Conservation (phyloP, 1,284 basidiomycete species). For the Prillingera fragicola region DNA sequence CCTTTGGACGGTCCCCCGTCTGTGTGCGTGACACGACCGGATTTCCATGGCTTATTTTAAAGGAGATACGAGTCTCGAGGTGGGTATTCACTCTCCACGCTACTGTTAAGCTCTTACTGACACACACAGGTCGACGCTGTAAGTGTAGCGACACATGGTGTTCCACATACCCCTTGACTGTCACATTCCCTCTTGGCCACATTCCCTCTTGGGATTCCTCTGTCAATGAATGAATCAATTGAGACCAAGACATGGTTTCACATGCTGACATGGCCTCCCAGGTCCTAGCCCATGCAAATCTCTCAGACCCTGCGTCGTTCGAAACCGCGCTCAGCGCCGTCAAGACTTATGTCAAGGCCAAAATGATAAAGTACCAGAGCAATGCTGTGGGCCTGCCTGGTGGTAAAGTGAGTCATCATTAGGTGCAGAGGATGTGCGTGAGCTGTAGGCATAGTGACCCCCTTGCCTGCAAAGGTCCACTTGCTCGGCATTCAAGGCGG, state of each 20-base stretch:
- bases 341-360: conserved; percentile 24
- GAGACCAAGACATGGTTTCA: background rate
- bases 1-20: too few relatives aligned
- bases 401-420: conserved; percentile 24
- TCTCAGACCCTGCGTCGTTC: conserved; percentile 14
- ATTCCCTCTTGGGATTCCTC: too few relatives aligned
- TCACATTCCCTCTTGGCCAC: too few relatives aligned
- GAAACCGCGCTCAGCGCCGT: conserved; percentile 19
- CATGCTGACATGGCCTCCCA: background rate
- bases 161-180: background rate
- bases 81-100: background rate
- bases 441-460: too few relatives aligned
- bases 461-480: too few relatives aligned
- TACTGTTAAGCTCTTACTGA: background rate
- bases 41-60: conserved; percentile 10
- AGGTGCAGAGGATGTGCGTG: background rate
- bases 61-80: conserved; percentile 19
- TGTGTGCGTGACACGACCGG: too few relatives aligned
- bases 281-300: conserved; percentile 21
- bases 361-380: conserved; percentile 26
- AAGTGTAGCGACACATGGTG: background rate
- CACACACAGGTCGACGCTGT: conserved; percentile 8
- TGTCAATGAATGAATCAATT: too few relatives aligned
- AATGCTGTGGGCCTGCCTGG: conserved; percentile 18
- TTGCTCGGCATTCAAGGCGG: background rate